Conservation (phyloP, 1,139 yeast species). For the Pichia inconspicua region DNA sequence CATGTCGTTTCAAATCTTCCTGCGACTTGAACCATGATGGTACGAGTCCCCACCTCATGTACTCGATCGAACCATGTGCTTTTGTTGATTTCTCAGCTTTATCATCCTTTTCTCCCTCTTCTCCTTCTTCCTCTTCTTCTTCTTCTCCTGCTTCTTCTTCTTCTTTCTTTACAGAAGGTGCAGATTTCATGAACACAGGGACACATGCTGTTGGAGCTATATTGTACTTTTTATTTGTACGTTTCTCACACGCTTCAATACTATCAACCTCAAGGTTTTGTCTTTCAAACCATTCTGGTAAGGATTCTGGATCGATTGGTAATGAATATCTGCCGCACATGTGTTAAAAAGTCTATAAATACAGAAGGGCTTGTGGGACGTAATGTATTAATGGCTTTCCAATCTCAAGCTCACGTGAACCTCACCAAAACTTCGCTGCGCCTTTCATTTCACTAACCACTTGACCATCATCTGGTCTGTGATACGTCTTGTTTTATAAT, state of each 20-base stretch:
- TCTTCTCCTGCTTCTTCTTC: constrained; percentile 27
- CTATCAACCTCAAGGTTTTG: constrained; percentile 19
- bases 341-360: too few species aligned
- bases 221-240: constrained; percentile 32
- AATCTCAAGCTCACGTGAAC: background rate
- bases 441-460: background rate
- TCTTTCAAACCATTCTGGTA: constrained; percentile 22
- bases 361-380: too few species aligned
- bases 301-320: constrained; percentile 24
- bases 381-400: too few species aligned
- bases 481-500: too few species aligned
- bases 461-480: too few species aligned
- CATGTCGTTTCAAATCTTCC: constrained; percentile 3
- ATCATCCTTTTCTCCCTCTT: background rate
- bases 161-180: constrained; percentile 41
- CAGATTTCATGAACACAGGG: constrained; percentile 41
- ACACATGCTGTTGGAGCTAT: constrained; percentile 44
- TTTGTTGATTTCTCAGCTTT: background rate
- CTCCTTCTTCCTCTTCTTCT: constrained; percentile 23
- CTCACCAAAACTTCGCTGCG: background rate
- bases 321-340: constrained; percentile 47
- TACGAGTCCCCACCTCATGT: constrained; percentile 57
- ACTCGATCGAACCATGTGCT: constrained; percentile 11
- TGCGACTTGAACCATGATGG: constrained; percentile 43
- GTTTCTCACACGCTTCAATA: constrained; percentile 10